Percentiles rank a stretch among this genome's conserved stretches.
Evolutionary conservation across 306 rosid genomes (phyloP).

Genomic region (Prunus mongolica): DNA sequence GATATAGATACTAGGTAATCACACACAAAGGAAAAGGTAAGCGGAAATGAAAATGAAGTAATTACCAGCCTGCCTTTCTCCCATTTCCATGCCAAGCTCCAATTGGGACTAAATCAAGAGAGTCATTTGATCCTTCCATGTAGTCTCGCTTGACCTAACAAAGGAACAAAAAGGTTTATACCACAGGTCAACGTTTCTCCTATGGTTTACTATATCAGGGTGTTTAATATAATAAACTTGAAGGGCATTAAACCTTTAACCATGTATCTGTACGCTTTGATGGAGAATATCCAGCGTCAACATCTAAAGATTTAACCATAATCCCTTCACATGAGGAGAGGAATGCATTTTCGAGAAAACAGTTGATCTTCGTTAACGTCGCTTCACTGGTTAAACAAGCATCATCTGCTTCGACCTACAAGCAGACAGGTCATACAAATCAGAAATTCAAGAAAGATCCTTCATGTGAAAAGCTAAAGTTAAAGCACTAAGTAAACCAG

Average conservation of each 20-base stretch:
- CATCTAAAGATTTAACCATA: conserved; percentile 82
- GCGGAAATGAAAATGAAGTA: conserved; percentile 8
- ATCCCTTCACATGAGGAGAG: conserved; percentile 86
- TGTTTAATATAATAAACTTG: neutral
- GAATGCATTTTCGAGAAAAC: conserved; percentile 67
- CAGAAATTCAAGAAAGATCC: neutral
- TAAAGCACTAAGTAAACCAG: neutral
- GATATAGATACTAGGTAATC: conserved; percentile 11
- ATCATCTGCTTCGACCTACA: conserved; percentile 78
- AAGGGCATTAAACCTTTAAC: conserved; percentile 61
- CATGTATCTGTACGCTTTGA: conserved; percentile 84
- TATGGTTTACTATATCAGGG: neutral
- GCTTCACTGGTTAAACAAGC: conserved; percentile 60
- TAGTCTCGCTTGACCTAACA: conserved; percentile 89
- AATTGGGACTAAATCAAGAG: conserved; percentile 90
- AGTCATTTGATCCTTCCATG: conserved; percentile 73
- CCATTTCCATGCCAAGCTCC: conserved; percentile 99
- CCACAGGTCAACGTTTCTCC: neutral
- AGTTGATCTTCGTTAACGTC: conserved; percentile 48
- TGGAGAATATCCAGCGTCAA: conserved; percentile 83
- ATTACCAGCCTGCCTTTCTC: conserved; percentile 94
- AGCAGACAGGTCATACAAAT: conserved; percentile 11
- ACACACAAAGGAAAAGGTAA: neutral
- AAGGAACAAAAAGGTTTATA: conserved; percentile 3
- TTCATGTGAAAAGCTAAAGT: neutral